A percentile compares a stretch with the other conserved stretches of the same genome.
Evolutionary conservation across 352 stramenopile genomes (phyloP).

Genomic region (Phytophthora syringae): DNA sequence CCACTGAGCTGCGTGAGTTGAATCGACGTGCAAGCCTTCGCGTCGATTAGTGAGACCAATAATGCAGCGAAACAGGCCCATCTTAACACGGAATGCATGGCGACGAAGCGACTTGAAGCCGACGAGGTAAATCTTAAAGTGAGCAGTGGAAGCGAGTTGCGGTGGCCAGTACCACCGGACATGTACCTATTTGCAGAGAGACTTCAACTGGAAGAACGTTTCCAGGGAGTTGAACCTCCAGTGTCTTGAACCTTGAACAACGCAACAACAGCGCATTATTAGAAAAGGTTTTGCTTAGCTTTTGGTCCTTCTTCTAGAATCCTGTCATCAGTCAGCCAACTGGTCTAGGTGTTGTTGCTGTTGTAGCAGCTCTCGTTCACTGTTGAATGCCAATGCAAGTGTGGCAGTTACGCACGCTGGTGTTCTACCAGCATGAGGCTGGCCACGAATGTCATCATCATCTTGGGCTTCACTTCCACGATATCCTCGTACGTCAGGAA

Average conservation of each 20-base stretch:
- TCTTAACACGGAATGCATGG: conserved; percentile 1
- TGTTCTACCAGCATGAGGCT: conserved; percentile 88
- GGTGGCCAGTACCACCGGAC: background rate
- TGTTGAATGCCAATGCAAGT: conserved; percentile 7
- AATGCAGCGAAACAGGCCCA: background rate
- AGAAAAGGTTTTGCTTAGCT: conserved; percentile 17
- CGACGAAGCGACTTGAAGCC: background rate
- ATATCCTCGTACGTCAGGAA: conserved; percentile 95
- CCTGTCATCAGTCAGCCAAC: too few relatives aligned
- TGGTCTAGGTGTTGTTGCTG: background rate
- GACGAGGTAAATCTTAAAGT: background rate
- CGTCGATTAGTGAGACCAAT: background rate
- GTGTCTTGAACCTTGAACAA: too few relatives aligned
- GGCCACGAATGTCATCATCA: conserved; percentile 92
- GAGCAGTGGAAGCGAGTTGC: background rate
- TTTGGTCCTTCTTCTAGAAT: too few relatives aligned
- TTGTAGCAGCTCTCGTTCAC: conserved; percentile 29
- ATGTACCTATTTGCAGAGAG: background rate
- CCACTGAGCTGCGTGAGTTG: conserved; percentile 14
- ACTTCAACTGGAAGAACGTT: background rate
- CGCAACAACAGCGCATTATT: too few relatives aligned
- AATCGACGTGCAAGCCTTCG: conserved; percentile 13
- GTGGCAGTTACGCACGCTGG: conserved; percentile 31
- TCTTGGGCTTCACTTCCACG: conserved; percentile 93
- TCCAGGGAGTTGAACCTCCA: too few relatives aligned